phyloP scores from a whole-genome alignment of 1,139 yeast species.

The Sugiyamaella novakii region DNA sequence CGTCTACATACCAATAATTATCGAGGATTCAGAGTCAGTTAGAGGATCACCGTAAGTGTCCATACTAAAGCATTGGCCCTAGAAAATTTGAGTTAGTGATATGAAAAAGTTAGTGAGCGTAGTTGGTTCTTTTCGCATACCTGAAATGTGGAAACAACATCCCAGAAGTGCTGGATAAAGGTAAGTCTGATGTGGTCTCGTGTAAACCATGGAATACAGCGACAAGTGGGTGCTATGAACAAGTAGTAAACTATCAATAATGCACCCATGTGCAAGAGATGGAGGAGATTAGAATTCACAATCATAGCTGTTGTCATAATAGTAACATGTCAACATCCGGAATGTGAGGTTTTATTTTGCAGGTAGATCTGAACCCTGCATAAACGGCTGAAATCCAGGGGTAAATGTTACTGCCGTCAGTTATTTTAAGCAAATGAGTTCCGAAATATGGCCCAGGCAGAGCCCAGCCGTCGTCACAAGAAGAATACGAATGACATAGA shows the following conservation, averaged over 20 bases:
- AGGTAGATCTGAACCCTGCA: slow-evolving; percentile 9
- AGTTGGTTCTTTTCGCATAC: slow-evolving; percentile 1
- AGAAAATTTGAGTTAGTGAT: slow-evolving; percentile 5
- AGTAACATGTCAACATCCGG: not conserved
- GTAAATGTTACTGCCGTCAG: not conserved
- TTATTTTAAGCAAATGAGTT: too few species aligned
- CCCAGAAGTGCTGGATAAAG: slow-evolving; percentile 15
- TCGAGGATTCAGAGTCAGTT: slow-evolving; percentile 26
- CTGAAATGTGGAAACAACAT: slow-evolving; percentile 4
- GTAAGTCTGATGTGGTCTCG: not conserved
- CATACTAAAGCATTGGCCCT: slow-evolving; percentile 3
- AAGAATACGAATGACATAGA: too few species aligned
- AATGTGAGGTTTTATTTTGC: not conserved
- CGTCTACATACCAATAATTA: slow-evolving; percentile 25
- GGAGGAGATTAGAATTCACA: too few species aligned
- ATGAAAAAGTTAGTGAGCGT: too few species aligned
- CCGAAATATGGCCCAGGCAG: too few species aligned
- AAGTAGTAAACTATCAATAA: slow-evolving; percentile 9
- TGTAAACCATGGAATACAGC: slow-evolving; percentile 3
- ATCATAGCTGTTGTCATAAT: too few species aligned
- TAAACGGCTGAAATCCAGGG: slow-evolving; percentile 3
- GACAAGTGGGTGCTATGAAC: slow-evolving; percentile 6
- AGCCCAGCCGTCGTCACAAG: not conserved
- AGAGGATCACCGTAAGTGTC: slow-evolving; percentile 27
- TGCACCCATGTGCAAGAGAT: not conserved